Conservation (phyloP, 2,329 filamentous ascomycete genomes). For the Diplodia intermedia region DNA sequence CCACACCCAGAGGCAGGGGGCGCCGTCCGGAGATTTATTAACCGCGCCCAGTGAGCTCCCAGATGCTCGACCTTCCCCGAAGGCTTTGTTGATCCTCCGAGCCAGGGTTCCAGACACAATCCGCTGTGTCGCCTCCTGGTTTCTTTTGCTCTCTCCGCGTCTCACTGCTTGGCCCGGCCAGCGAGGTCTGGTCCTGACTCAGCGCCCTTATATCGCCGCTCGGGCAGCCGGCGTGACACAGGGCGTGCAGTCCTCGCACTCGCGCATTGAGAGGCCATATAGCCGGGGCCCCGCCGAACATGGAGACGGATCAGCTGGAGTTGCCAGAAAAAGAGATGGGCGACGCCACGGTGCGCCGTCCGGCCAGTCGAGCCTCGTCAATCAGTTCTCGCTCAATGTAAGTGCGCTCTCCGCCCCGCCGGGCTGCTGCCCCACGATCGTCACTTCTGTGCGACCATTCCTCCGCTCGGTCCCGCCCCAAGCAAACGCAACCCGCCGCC, state of each 20-base stretch:
- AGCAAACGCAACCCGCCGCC: neutral
- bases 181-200: neutral
- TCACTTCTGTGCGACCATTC: conserved; percentile 19
- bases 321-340: conserved; percentile 9
- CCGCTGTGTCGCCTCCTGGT: too few species aligned
- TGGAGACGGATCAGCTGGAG: conserved; percentile 19
- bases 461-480: neutral
- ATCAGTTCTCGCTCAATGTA: conserved; percentile 23
- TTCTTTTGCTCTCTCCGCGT: too few species aligned
- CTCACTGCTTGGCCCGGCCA: too few species aligned
- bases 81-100: conserved; percentile 13
- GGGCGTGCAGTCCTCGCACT: conserved; percentile 6
- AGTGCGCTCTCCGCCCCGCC: conserved; percentile 20
- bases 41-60: conserved; percentile 4
- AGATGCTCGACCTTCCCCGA: neutral
- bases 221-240: conserved; percentile 24
- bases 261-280: conserved; percentile 5
- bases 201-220: neutral
- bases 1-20: neutral
- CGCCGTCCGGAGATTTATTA: neutral
- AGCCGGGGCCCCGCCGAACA: conserved; percentile 1
- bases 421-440: neutral
- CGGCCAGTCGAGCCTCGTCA: conserved; percentile 22
- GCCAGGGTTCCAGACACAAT: conserved; percentile 2
- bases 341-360: conserved; percentile 23